A percentile compares a stretch with the other conserved stretches of the same genome.
Conservation (phyloP, 2,329 filamentous ascomycete species). For the Arthroderma sp. region DNA sequence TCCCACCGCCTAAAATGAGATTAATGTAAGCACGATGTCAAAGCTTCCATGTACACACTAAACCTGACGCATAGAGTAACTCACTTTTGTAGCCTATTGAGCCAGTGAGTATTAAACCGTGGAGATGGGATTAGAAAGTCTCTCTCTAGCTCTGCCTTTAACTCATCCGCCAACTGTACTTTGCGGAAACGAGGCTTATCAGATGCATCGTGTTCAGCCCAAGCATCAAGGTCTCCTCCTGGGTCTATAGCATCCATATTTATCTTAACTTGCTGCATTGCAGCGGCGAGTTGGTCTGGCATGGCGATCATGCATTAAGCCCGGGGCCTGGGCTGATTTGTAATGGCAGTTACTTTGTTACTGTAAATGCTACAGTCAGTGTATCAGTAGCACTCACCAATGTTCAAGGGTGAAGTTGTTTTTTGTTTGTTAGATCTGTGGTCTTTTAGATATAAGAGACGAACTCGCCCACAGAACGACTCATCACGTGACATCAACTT, state of each 20-base stretch:
- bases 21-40: slow-evolving; percentile 9
- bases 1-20: slow-evolving; percentile 54
- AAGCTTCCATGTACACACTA: not conserved
- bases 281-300: slow-evolving; percentile 8
- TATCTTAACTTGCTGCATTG: slow-evolving; percentile 9
- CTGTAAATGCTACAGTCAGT: not conserved
- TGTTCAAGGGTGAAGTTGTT: not conserved
- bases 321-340: too few relatives aligned
- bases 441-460: not conserved
- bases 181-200: slow-evolving; percentile 8
- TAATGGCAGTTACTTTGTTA: not conserved
- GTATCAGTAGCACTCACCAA: not conserved
- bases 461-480: too few relatives aligned
- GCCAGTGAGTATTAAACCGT: slow-evolving; percentile 71
- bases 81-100: slow-evolving; percentile 65
- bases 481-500: not conserved
- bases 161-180: slow-evolving; percentile 41
- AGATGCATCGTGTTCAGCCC: not conserved
- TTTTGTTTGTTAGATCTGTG: not conserved
- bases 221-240: slow-evolving; percentile 6
- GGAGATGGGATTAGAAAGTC: slow-evolving; percentile 69
- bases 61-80: not conserved
- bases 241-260: slow-evolving; percentile 7
- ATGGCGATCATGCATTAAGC: not conserved
- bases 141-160: slow-evolving; percentile 60